These are phyloP conservation scores for Globisporangium barbulae DNA, from an alignment of 352 stramenopile species.

Conservation along the genomic window DNA sequence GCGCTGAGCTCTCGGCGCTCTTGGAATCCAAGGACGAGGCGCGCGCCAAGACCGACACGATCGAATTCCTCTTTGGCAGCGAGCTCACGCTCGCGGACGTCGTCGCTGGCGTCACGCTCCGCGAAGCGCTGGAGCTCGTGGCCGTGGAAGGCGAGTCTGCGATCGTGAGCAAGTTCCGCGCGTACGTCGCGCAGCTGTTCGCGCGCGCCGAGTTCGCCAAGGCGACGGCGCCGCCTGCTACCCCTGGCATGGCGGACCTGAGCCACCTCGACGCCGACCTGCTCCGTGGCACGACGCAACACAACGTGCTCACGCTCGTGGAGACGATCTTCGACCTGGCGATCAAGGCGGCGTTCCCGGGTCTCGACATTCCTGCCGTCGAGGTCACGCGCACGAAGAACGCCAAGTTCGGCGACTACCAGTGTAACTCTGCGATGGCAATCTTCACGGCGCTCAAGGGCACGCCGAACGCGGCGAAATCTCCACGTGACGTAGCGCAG, in stretches of 20 bases:
- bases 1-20: constrained; percentile 40
- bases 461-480: constrained; percentile 60
- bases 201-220: constrained; percentile 39
- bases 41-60: constrained; percentile 31
- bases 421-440: constrained; percentile 98
- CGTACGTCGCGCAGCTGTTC: constrained; percentile 72
- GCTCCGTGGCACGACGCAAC: constrained; percentile 56
- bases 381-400: constrained; percentile 82
- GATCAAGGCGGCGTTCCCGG: constrained; percentile 68
- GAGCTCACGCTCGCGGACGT: constrained; percentile 72
- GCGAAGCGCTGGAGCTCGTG: constrained; percentile 52
- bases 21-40: constrained; percentile 65
- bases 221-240: constrained; percentile 27
- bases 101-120: constrained; percentile 67
- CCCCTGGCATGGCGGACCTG: constrained; percentile 14
- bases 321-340: constrained; percentile 73
- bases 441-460: constrained; percentile 96
- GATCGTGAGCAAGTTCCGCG: constrained; percentile 54
- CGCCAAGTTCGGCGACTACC: constrained; percentile 94
- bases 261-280: constrained; percentile 45
- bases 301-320: constrained; percentile 74
- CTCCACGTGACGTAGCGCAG: constrained; percentile 85
- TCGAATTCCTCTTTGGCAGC: constrained; percentile 64
- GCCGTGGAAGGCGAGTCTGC: constrained; percentile 40
- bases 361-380: constrained; percentile 46